Conservation (phyloP, 176 grass and related monocot genomes). For the Musa schizocarpa region DNA sequence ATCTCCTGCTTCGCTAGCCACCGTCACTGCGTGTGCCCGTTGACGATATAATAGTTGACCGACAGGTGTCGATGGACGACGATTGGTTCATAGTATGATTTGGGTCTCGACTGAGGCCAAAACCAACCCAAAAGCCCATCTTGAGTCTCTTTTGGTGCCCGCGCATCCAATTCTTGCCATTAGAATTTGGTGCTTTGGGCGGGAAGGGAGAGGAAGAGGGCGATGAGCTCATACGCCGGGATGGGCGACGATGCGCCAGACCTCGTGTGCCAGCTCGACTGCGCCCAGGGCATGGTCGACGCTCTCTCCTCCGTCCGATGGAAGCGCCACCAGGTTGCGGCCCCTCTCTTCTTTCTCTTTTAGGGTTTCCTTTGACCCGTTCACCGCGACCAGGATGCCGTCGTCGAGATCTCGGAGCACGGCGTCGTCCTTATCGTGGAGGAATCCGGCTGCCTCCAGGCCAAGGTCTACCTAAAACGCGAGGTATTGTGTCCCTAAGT, state of each 20-base stretch:
- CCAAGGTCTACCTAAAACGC: constrained; percentile 87
- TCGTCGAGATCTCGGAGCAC: constrained; percentile 69
- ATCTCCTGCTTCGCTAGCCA: too few relatives aligned
- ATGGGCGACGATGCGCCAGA: constrained; percentile 30
- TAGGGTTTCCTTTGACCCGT: not conserved
- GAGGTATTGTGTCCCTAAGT: constrained; percentile 29
- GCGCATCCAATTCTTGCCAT: too few relatives aligned
- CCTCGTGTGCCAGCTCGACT: constrained; percentile 65
- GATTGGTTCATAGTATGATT: too few relatives aligned
- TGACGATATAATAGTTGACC: too few relatives aligned
- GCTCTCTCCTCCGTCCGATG: constrained; percentile 79
- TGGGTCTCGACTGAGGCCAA: too few relatives aligned
- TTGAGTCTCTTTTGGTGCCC: too few relatives aligned
- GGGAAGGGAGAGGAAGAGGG: constrained; percentile 11
- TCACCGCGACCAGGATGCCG: constrained; percentile 37
- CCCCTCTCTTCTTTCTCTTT: not conserved
- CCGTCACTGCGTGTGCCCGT: too few relatives aligned
- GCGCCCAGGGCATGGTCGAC: constrained; percentile 83
- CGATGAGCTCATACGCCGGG: constrained; percentile 53
- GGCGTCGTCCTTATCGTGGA: constrained; percentile 76
- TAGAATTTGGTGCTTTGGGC: not conserved
- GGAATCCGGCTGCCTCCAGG: constrained; percentile 85
- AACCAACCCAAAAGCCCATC: too few relatives aligned
- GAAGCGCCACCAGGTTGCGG: constrained; percentile 72
- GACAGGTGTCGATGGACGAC: too few relatives aligned